Evolutionary conservation across 2,329 filamentous ascomycete species (phyloP), one percentile per base, ranked within the genome.

Genomic region (Penicillium oxalicum): DNA sequence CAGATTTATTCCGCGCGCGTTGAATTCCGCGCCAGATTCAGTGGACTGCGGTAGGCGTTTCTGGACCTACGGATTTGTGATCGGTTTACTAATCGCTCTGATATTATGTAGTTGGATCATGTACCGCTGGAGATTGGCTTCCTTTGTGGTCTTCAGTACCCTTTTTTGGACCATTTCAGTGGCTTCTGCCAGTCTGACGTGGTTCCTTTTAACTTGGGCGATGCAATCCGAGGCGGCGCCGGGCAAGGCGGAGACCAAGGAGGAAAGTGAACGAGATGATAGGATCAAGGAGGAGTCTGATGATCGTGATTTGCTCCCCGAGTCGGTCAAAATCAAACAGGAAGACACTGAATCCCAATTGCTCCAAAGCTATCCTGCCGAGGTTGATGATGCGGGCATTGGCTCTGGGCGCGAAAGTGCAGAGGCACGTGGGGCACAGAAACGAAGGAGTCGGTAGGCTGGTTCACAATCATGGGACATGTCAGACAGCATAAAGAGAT

Each of bases 111-210:
- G 86, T 42, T 93, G 87, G 82, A 61, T 91, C 47, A 95, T 98
- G 87, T 93, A 93, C 61, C 83, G 88, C 52, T 85, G 91, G 71
- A 82, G 86, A 9, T 61, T 93, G 33, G 66, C 82, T 1, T 83
- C 83, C 4, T 90, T 89, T 50, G 45, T 86, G 0, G 61, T 84
- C 0, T 86, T 90, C 60, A 87, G 84, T 0, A 68, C 74, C 0
- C 58, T 80, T 0, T 96, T 96, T 68, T 97, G 91, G 89, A 64
- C 73, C 1, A 80, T 82, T 9, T 89, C 91, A 62, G 76, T 94
- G 60, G 55, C 82, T 0, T 85, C 84, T 37, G 80, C 87, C 65
- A 73, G 76, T 1, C 34, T 83, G 0, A 83, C 80, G 0, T 95
- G 88, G 85, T 65, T 78, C 1, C 40, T 78, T 0, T 58, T 87